Evolutionary conservation across 208 protist genomes (phyloP).

Genomic region (Naegleria fowleri): DNA sequence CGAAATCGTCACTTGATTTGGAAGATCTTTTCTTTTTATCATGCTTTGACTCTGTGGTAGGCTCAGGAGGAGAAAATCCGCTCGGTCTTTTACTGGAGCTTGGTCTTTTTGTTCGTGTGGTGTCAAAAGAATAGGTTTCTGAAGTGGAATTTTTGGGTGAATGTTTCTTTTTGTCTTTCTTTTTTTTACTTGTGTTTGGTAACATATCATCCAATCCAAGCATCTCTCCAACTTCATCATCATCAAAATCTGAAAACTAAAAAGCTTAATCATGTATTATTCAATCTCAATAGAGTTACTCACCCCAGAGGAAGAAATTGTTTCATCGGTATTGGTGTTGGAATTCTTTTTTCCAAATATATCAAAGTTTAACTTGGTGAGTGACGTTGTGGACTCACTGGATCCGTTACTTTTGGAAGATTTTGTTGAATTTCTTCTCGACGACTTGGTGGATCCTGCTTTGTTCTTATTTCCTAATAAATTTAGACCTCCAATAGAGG

Average conservation of each 20-base stretch:
- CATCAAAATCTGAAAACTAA: neutral
- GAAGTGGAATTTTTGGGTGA: slow-evolving; percentile 7
- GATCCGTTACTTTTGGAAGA: neutral
- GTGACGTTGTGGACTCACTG: neutral
- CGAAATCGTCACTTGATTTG: neutral
- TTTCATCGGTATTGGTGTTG: neutral
- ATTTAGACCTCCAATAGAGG: neutral
- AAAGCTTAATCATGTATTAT: neutral
- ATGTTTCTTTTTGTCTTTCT: neutral
- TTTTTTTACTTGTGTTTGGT: neutral
- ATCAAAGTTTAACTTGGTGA: neutral
- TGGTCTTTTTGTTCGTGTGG: neutral
- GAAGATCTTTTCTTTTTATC: neutral
- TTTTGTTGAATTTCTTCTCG: neutral
- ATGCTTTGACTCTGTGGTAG: neutral
- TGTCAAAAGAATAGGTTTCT: neutral
- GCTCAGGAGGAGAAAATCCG: neutral
- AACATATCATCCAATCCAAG: neutral
- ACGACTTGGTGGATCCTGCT: neutral
- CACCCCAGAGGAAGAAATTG: neutral
- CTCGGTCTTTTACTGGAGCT: neutral
- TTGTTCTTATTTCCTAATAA: neutral
- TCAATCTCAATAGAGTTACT: neutral
- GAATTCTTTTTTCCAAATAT: neutral
- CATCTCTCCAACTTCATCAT: neutral